A percentile compares a stretch with the other conserved stretches of the same genome.
Evolutionary conservation across 192 early-diverging fungal species (phyloP).

Genomic region (Podochytrium sp.): DNA sequence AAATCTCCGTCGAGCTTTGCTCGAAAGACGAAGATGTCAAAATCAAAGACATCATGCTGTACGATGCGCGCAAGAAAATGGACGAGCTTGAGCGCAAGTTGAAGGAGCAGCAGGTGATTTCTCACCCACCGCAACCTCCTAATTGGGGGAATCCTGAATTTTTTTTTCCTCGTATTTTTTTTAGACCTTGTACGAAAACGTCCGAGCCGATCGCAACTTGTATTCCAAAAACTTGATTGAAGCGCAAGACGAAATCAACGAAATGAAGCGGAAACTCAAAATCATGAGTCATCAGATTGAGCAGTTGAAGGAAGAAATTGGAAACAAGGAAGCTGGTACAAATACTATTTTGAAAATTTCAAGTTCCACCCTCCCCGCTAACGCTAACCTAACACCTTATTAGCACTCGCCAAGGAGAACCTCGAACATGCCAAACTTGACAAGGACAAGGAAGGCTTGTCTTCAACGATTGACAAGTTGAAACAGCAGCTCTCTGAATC

Average conservation of each 20-base stretch:
- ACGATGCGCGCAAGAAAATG: conserved; percentile 64
- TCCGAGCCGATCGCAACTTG: conserved; percentile 61
- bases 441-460: conserved; percentile 63
- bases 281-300: conserved; percentile 68
- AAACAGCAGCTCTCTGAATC: conserved; percentile 56
- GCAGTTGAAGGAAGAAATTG: conserved; percentile 67
- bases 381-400: not conserved
- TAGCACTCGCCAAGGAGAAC: conserved; percentile 61
- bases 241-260: conserved; percentile 64
- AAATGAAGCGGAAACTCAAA: conserved; percentile 66
- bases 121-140: not conserved
- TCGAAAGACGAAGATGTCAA: conserved; percentile 60
- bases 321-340: conserved; percentile 57
- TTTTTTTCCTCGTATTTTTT: not conserved
- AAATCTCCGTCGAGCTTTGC: conserved; percentile 33
- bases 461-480: conserved; percentile 56
- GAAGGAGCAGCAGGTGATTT: conserved; percentile 59
- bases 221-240: conserved; percentile 67
- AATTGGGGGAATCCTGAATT: too few relatives aligned
- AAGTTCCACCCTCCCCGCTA: not conserved
- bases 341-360: conserved; percentile 4
- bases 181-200: conserved; percentile 60
- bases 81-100: conserved; percentile 59
- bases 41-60: conserved; percentile 63
- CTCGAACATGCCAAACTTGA: conserved; percentile 64